Percentiles rank a stretch among this genome's conserved stretches.
These are phyloP conservation scores for Ophiosphaerella narmari DNA, from an alignment of 2,329 filamentous ascomycete species.

Conservation along the genomic window DNA sequence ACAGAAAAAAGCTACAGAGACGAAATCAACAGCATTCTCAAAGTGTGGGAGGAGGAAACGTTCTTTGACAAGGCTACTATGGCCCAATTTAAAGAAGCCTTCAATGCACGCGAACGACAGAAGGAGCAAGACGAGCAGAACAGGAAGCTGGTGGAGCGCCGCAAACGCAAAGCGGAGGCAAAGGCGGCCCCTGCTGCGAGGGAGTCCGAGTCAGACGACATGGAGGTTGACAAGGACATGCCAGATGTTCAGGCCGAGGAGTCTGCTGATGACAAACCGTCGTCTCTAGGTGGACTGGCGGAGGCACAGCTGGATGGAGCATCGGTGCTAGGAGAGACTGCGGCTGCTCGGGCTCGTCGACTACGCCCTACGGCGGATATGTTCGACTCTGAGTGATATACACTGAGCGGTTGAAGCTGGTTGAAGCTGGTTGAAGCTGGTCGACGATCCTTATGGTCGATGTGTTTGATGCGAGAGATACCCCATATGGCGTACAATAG, in stretches of 20 bases:
- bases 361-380: constrained; percentile 46
- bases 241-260: constrained; percentile 7
- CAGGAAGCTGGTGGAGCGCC: constrained; percentile 64
- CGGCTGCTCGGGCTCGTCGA: constrained; percentile 41
- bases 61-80: constrained; percentile 38
- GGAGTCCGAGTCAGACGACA: constrained; percentile 21
- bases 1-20: constrained; percentile 63
- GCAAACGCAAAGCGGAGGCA: constrained; percentile 17
- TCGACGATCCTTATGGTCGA: too few relatives aligned
- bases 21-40: constrained; percentile 39
- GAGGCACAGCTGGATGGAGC: constrained; percentile 1
- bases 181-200: constrained; percentile 8
- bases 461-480: too few relatives aligned
- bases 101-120: constrained; percentile 47
- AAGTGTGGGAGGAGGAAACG: constrained; percentile 40
- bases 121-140: constrained; percentile 63
- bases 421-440: too few relatives aligned
- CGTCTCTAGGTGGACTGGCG: background rate
- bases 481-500: background rate
- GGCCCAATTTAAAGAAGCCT: constrained; percentile 30
- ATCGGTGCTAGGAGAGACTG: constrained; percentile 30
- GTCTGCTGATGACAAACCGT: background rate
- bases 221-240: constrained; percentile 22
- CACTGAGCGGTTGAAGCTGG: background rate
- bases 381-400: constrained; percentile 37